Conservation (phyloP, 306 rosid species). For the Begonia loranthoides region DNA sequence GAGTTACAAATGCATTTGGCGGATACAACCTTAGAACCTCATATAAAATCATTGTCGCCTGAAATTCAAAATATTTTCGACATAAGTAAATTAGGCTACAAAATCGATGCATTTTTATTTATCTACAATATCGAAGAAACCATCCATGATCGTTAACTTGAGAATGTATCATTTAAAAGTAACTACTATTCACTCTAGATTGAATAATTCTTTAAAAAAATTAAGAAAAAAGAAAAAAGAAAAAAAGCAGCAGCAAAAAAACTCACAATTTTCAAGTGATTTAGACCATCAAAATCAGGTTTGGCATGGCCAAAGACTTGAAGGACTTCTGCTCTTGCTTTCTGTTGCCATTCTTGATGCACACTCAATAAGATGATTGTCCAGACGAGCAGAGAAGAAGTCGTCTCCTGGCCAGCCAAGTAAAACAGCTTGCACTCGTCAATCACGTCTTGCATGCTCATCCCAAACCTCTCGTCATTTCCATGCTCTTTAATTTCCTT, state of each 20-base stretch:
- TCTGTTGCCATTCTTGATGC: constrained; percentile 32
- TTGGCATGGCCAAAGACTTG: constrained; percentile 19
- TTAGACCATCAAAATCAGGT: constrained; percentile 20
- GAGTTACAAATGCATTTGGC: not conserved
- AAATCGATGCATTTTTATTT: not conserved
- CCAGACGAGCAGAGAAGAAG: constrained; percentile 21
- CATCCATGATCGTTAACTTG: not conserved
- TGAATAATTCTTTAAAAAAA: constrained; percentile 12
- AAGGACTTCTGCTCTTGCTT: constrained; percentile 37
- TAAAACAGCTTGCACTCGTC: constrained; percentile 38
- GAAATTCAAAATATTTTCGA: not conserved
- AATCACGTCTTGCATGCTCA: constrained; percentile 22
- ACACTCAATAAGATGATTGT: constrained; percentile 27
- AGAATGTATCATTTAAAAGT: no score
- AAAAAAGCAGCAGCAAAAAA: not conserved
- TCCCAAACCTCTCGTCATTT: constrained; percentile 6
- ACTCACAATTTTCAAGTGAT: constrained; percentile 29
- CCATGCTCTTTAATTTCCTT: constrained; percentile 13
- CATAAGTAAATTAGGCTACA: not conserved
- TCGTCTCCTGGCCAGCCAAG: constrained; percentile 33
- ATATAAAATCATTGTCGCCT: constrained; percentile 18
- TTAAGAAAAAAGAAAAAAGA: no score
- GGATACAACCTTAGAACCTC: constrained; percentile 21
- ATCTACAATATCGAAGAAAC: not conserved
- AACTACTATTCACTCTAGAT: no score